Base-by-base conservation (phyloP, 2,329 filamentous ascomycete species). In the Hypoxylon sp. region DNA sequence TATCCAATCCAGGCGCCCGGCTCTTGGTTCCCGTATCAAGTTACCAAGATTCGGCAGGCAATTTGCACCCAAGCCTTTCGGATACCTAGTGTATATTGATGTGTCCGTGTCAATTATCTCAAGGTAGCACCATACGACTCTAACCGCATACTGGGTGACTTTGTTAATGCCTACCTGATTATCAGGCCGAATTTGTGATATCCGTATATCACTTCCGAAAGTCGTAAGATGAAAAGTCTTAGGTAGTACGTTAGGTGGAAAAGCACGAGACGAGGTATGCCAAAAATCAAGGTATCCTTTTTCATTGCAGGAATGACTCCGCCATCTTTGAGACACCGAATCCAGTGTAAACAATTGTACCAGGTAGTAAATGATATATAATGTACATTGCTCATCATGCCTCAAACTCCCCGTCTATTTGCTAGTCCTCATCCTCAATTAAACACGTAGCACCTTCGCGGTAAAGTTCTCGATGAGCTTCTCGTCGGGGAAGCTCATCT, bases 401-500 rank as follows among this genome's bases (percentile, higher is more conserved):
- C 66, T 66, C 60, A 41, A 51, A 61, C 52, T 56, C 51, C 61
- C 41, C 46, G 27, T 60, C 61, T 60, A 64, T 63, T 29, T 46
- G 39, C 47, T 23, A 27, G 41, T 61, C 16, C 57, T 29, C 30
- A 41, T 21, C 45, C 16, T 46, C 39, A 43, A 52, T 71, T 75
- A 78, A 69, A 77, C 74, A 57, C 73, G 71, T 77, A 99, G 85
- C 74, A 98, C 85, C 89, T 97, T 98, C 73, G 91, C 93, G 59
- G 91, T 91, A 79, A 96, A 95, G 74, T 91, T 85, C 80, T 93
- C 91, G 77, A 99, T 97, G 74, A 97, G 85, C 71, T 90, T 81
- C 84, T 97, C 93, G 73, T 90, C 92, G 53, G 96, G 96, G 91
- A 99, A 99, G 76, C 87, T 87, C 93, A 99, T 91, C 82, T 96